Base-by-base conservation (phyloP, 2,329 filamentous ascomycete genomes). In the Aspergillus tanneri region DNA sequence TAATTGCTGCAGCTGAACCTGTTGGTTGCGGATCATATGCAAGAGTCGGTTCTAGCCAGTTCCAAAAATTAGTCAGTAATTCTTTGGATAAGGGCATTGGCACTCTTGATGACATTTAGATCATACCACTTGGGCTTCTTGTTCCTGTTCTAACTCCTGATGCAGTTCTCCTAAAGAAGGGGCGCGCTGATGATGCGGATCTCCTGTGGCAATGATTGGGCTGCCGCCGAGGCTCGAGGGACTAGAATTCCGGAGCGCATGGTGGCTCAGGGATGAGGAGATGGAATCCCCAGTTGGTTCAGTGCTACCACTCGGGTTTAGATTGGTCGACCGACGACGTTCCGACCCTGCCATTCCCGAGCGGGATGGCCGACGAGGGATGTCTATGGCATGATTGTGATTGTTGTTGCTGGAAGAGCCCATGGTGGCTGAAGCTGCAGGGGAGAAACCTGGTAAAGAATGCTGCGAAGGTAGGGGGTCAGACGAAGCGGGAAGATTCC, bases 351-450 rank as follows among this genome's bases (percentile, higher is more conserved):
- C 68, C 40, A 64, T 58, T 42, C 65, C 67, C 54, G 62, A 60
- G 53, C 64, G 62, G 16, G 72, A 72, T 4, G 67, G 63, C 37
- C 70, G 67, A 43, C 52, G 55, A 28, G 53, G 54, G 23, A 87
- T 83, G 22, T 90, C 80, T 43, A 88, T 83, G 22, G 87, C 86
- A 65, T 92, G 92, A 86, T 84, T 6, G 87, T 87, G 10, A 88
- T 83, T 43, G 87, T 53, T 40, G 14, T 44, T 87, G 41, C 46
- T 58, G 10, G 44, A 45, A 37, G 55, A 27, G 43, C 39, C 51
- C 48, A 53, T 53, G 32, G 32, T 50, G 43, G 46, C 27, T 18
- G 46, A 32, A 27, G 43, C n/a, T 43, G 43, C 32, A 44, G 52
- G 40, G 36, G 50, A 44, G 34, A 39, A 24, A 19, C 38, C 38